Percentiles rank a stretch among this genome's conserved stretches.
These are phyloP conservation scores for Debaryomyces castellii DNA, from an alignment of 805 yeast species.

Conservation along the genomic window DNA sequence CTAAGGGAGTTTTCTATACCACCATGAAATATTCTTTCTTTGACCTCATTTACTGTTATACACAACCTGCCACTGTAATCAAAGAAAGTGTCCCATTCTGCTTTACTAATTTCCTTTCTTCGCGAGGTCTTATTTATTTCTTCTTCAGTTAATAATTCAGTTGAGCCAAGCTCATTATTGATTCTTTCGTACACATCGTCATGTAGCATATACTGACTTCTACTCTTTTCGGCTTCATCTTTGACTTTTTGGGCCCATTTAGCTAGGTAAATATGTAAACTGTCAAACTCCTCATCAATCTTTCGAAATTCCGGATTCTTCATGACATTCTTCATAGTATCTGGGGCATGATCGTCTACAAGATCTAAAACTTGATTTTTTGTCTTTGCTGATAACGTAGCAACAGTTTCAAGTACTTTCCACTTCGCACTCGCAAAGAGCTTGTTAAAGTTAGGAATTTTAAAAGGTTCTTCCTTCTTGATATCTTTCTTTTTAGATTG, in stretches of 20 bases:
- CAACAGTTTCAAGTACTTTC: constrained; percentile 82
- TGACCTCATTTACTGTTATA: constrained; percentile 75
- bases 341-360: constrained; percentile 64
- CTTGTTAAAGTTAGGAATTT: constrained; percentile 42
- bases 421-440: constrained; percentile 73
- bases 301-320: constrained; percentile 76
- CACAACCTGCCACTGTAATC: constrained; percentile 74
- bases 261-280: constrained; percentile 88
- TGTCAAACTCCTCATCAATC: constrained; percentile 87
- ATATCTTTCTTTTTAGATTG: constrained; percentile 6
- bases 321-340: constrained; percentile 55
- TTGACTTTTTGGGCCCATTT: constrained; percentile 96
- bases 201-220: constrained; percentile 50
- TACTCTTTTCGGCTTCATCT: constrained; percentile 75
- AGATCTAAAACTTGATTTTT: constrained; percentile 59
- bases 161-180: constrained; percentile 61
- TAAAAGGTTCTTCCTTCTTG: constrained; percentile 17
- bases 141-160: constrained; percentile 53
- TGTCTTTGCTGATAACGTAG: constrained; percentile 60
- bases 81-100: constrained; percentile 85
- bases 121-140: constrained; percentile 65
- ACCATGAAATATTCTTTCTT: constrained; percentile 86
- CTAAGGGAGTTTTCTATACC: constrained; percentile 65
- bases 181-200: constrained; percentile 61
- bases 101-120: constrained; percentile 59